phyloP scores from a whole-genome alignment of 176 grass and related monocot genomes.

The Aegilops sharonensis region DNA sequence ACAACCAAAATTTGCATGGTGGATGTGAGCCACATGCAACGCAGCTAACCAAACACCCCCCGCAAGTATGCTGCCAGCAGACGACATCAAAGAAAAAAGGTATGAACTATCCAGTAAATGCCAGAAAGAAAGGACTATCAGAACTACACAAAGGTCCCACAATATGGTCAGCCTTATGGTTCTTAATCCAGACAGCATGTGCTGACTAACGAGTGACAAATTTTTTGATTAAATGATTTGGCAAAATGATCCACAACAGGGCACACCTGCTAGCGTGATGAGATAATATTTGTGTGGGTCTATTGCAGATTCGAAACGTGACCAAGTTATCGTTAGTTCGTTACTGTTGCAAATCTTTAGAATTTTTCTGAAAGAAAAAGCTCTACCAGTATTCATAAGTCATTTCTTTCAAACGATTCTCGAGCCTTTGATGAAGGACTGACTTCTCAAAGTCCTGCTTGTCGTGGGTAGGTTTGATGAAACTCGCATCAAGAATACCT shows the following conservation, averaged over 20 bases:
- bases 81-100: not conserved
- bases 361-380: not conserved
- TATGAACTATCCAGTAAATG: conserved; percentile 6
- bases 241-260: not conserved
- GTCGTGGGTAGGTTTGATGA: conserved; percentile 96
- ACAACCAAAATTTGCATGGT: no score
- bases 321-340: conserved; percentile 7
- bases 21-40: no score
- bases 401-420: conserved; percentile 95
- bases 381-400: conserved; percentile 96
- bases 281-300: not conserved
- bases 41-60: no score
- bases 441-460: conserved; percentile 99
- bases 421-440: conserved; percentile 85
- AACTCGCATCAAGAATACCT: conserved; percentile 89
- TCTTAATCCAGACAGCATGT: not conserved
- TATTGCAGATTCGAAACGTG: conserved; percentile 13
- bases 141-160: not conserved
- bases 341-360: conserved; percentile 2
- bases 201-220: not conserved
- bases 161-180: not conserved
- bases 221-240: not conserved
- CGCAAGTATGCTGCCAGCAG: not conserved
- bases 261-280: not conserved
- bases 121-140: not conserved